Base-by-base conservation (phyloP, 2,329 filamentous ascomycete species). In the Amauroascus verrucosus region DNA sequence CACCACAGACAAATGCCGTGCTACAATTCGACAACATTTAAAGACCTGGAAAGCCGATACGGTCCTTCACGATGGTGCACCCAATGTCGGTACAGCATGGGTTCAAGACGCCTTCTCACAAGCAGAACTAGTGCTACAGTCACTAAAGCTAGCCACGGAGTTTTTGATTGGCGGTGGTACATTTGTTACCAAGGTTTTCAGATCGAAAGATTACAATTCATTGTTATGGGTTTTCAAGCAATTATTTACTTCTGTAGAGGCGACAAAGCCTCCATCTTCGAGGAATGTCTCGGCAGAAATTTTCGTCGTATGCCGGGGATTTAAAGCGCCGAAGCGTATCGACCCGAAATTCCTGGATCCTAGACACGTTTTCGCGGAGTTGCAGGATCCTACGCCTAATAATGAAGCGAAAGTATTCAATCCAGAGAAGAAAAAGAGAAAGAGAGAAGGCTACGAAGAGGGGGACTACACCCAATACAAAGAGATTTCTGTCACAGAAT, bases 361-460 rank as follows among this genome's bases (percentile, higher is more conserved):
- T 5, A 82, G 82, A 59, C 82, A 86, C 54, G 93, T 97, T 28
- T 98, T 98, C 64, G 90, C 90, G 30, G 93, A 98, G 68, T 75
- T 96, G n/a, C 76, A 85, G 30, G 87, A 86, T 54, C 82, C 86
- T 1, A 85, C 84, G 0, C 88, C 89, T 1, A 98, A 97, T 70
- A 94, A 97, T 61, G 93, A 98, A 68, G 93, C 93, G 37, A 95
- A 95, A 68, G 93, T 98, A 1, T 98, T 91, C 76, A 96, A 98
- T 60, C 93, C 93, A 0, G 93, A 98, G 67, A 77, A 88, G 65
- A 98, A 97, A 78, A 98, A 96, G 81, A 78, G 93, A 55, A 97
- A 96, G 80, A 79, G 93, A 75, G 91, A 95, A 43, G 93, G 93
- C 77, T 98, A 98, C 60, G 91, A 97, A 60, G 93, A 98, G 70